Base-by-base conservation (phyloP, 495 filamentous ascomycete species). In the Evernia prunastri region DNA sequence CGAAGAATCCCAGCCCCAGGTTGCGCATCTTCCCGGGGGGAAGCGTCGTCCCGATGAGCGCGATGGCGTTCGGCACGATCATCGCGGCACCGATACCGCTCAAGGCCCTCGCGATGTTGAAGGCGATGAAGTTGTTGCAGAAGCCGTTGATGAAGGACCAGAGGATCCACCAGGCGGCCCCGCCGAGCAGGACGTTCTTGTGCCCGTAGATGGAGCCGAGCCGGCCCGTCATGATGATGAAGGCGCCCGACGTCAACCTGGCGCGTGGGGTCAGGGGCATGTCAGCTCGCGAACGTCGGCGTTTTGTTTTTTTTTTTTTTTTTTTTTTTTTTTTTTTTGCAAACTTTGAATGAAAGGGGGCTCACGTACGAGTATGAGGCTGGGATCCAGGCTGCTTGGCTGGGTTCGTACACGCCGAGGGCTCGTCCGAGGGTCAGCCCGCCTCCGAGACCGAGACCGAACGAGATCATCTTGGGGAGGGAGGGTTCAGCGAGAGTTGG, bases 181-280 rank as follows among this genome's bases (percentile, higher is more conserved):
- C 81, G 15, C 73, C 56, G 1, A 79, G 57, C 0, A 82, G 60
- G 33, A 79, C 68, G 15, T 75, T 75, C 63, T 78, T 79, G 63
- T 83, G 79, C 8, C 79, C 81, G 66, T 76, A 79, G 4, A 84
- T 74, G 33, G 76, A 77, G 15, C 81, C 81, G 25, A 82, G 68
- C 17, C 81, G 75, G 39, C 81, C 81, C 47, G 75, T 73, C 13
- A 59, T 59, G 29, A 65, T 17, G 11, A 59, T 40, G 29, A 59
- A 49, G 20, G 63, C 58, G 17, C 56, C 57, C 17, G 29, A 42
- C 15, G 51, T 51, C 40, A 64, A 33, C 4, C 56, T 59, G 13
- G 18, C 11, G 12, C 11, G 20, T 12, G 20, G 10, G 23, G 5
- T 2, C 10, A 57, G 10, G 23, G 5, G 5, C 10, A 57, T 5